Percentiles rank a stretch among this genome's conserved stretches.
Evolutionary conservation across 2,329 filamentous ascomycete genomes (phyloP).

Genomic region (Thermoascus crustaceus): DNA sequence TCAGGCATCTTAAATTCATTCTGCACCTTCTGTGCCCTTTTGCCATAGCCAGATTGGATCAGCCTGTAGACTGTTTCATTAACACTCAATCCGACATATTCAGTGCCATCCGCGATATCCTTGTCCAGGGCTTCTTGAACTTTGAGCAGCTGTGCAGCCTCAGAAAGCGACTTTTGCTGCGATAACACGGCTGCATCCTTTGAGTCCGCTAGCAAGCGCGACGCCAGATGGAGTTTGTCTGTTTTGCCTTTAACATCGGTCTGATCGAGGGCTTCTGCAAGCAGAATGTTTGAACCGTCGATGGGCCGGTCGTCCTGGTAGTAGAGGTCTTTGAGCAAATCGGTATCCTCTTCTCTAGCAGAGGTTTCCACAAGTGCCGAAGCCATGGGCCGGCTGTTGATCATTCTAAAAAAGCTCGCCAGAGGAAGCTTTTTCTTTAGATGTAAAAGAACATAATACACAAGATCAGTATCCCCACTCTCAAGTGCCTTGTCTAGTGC

Average conservation of each 20-base stretch:
- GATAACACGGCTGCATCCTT: slow-evolving; percentile 61
- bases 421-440: slow-evolving; percentile 85
- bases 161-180: slow-evolving; percentile 67
- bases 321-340: slow-evolving; percentile 87
- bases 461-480: slow-evolving; percentile 85
- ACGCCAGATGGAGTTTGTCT: slow-evolving; percentile 83
- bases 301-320: slow-evolving; percentile 91
- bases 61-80: slow-evolving; percentile 91
- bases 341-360: slow-evolving; percentile 68
- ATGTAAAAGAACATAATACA: slow-evolving; percentile 80
- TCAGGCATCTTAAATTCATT: slow-evolving; percentile 90
- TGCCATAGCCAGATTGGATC: slow-evolving; percentile 70
- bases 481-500: slow-evolving; percentile 95
- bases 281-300: slow-evolving; percentile 79
- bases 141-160: slow-evolving; percentile 70
- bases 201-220: slow-evolving; percentile 73
- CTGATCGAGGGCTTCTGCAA: slow-evolving; percentile 73
- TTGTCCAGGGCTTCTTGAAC: slow-evolving; percentile 81
- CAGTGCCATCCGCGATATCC: slow-evolving; percentile 56
- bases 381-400: slow-evolving; percentile 77
- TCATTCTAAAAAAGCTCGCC: slow-evolving; percentile 83
- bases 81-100: slow-evolving; percentile 73
- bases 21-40: slow-evolving; percentile 79
- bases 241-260: slow-evolving; percentile 59
- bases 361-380: slow-evolving; percentile 83